These are phyloP conservation scores for Bipolaris zeicola DNA, from an alignment of 2,329 filamentous ascomycete genomes.

Conservation along the genomic window DNA sequence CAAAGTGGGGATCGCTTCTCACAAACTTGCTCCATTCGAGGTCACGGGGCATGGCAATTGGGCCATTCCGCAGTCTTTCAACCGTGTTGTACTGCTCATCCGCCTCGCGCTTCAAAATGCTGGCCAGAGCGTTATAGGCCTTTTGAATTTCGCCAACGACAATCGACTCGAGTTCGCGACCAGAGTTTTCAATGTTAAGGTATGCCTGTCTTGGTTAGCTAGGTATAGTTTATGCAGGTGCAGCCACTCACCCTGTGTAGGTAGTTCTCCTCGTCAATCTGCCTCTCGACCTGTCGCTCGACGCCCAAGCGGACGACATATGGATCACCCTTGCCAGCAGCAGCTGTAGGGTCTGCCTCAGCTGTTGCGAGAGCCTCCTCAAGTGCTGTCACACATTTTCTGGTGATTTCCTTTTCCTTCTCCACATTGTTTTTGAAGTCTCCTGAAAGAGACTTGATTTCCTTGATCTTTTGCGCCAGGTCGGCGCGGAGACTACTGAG, in stretches of 20 bases:
- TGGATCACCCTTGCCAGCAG: conserved; percentile 87
- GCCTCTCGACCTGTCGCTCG: conserved; percentile 87
- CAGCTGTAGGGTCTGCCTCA: conserved; percentile 75
- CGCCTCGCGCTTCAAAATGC: conserved; percentile 88
- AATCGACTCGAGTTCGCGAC: conserved; percentile 92
- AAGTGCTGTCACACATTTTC: conserved; percentile 77
- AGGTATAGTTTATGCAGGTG: conserved; percentile 9
- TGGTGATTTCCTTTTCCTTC: conserved; percentile 87
- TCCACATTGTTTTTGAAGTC: conserved; percentile 98
- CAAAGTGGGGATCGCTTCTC: conserved; percentile 78
- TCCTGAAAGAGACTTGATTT: conserved; percentile 90
- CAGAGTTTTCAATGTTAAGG: conserved; percentile 90
- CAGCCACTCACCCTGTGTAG: conserved; percentile 73
- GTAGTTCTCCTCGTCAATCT: conserved; percentile 97
- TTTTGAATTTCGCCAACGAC: conserved; percentile 98
- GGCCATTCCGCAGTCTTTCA: conserved; percentile 81
- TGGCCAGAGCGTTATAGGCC: conserved; percentile 91
- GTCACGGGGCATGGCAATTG: conserved; percentile 92
- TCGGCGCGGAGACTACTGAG: conserved; percentile 85
- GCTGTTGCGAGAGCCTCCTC: conserved; percentile 80
- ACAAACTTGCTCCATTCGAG: conserved; percentile 89
- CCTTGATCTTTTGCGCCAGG: conserved; percentile 94
- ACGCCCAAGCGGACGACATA: conserved; percentile 85
- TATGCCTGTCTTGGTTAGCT: conserved; percentile 68
- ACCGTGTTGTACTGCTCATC: conserved; percentile 78